Conservation (phyloP, 2,329 filamentous ascomycete species). For the Aspergillus calidoustus region DNA sequence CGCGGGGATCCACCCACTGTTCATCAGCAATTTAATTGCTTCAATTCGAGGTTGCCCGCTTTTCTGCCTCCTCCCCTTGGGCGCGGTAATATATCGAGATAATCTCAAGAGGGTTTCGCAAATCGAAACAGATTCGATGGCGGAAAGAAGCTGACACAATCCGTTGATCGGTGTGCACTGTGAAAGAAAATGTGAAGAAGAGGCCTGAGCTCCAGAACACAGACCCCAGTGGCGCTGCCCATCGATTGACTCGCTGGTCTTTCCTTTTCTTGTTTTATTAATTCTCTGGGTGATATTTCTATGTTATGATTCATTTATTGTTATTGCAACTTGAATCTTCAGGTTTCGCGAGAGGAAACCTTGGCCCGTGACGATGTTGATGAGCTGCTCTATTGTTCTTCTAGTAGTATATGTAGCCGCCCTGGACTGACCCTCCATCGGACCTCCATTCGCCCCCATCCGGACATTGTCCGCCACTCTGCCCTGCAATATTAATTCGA, state of each 20-base stretch:
- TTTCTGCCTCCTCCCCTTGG: not conserved
- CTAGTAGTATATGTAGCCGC: not conserved
- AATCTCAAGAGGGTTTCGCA: not conserved
- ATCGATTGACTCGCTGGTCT: not conserved
- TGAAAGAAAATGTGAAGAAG: constrained; percentile 7
- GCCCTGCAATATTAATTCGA: not conserved
- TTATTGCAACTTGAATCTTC: not conserved
- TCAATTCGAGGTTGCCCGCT: not conserved
- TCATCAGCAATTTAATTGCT: not conserved
- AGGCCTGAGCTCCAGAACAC: constrained; percentile 22
- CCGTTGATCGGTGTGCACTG: not conserved
- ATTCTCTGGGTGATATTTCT: not conserved
- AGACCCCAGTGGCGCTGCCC: not conserved
- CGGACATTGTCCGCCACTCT: constrained; percentile 5
- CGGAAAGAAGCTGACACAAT: not conserved
- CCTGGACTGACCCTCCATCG: constrained; percentile 11
- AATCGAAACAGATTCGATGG: not conserved
- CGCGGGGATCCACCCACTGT: not conserved
- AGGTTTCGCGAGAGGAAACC: constrained; percentile 7
- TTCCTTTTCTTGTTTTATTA: not conserved
- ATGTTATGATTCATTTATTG: not conserved
- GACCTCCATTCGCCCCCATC: constrained; percentile 13
- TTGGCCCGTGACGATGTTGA: constrained; percentile 21
- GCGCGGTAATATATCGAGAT: not conserved
- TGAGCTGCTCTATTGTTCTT: not conserved